Evolutionary conservation across 768 basidiomycete species (phyloP).

Genomic region (Hypholoma fasciculare): DNA sequence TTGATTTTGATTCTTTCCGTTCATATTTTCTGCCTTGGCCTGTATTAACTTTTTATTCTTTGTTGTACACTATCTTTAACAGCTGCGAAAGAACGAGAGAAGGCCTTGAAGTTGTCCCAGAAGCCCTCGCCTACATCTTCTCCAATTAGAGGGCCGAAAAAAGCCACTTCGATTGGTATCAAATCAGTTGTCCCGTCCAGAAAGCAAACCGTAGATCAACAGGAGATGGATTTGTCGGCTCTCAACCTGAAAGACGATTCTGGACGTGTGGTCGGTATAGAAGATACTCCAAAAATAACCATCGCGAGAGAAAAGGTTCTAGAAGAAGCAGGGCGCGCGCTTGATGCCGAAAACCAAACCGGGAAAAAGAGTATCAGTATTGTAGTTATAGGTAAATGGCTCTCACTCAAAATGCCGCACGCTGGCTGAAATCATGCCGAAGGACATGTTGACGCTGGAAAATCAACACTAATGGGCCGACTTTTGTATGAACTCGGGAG

Average conservation of each 20-base stretch:
- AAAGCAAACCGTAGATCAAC: slow-evolving; percentile 43
- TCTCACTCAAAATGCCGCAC: not conserved
- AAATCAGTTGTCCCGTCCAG: slow-evolving; percentile 39
- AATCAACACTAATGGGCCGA: slow-evolving; percentile 96
- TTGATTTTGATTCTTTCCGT: slow-evolving; percentile 16
- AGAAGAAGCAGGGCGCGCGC: slow-evolving; percentile 66
- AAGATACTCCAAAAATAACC: slow-evolving; percentile 62
- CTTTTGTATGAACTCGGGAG: slow-evolving; percentile 90
- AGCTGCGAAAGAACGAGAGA: slow-evolving; percentile 84
- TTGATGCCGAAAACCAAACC: slow-evolving; percentile 47
- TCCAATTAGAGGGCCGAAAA: slow-evolving; percentile 44
- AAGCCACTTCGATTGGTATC: slow-evolving; percentile 28
- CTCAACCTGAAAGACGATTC: slow-evolving; percentile 55
- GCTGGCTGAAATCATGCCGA: slow-evolving; percentile 1
- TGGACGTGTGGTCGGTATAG: slow-evolving; percentile 41
- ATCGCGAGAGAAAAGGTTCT: slow-evolving; percentile 81
- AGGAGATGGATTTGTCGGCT: slow-evolving; percentile 71
- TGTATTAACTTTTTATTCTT: slow-evolving; percentile 35
- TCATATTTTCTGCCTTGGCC: slow-evolving; percentile 23
- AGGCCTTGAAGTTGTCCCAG: slow-evolving; percentile 59
- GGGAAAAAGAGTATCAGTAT: slow-evolving; percentile 77
- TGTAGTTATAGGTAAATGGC: slow-evolving; percentile 81
- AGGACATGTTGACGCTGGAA: slow-evolving; percentile 99
- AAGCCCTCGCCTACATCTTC: slow-evolving; percentile 36
- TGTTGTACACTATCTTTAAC: slow-evolving; percentile 36